Percentiles rank a stretch among this genome's conserved stretches.
Conservation (phyloP, 176 grass and related monocot species). For the Coix lacrymajobi region DNA sequence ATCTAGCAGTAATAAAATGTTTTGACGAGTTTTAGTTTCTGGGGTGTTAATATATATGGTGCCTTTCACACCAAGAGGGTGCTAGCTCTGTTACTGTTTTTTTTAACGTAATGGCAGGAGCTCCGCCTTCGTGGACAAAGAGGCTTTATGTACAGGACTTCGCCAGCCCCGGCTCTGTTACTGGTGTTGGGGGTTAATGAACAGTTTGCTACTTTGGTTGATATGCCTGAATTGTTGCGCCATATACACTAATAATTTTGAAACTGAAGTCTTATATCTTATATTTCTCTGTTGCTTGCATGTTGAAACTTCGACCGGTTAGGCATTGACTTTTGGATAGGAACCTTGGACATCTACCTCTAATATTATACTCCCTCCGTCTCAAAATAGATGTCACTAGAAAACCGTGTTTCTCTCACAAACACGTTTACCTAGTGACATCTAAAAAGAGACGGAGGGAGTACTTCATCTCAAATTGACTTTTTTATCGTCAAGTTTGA, state of each 20-base stretch:
- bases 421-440: too few relatives aligned
- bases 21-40: conserved; percentile 5
- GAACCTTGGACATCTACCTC: conserved; percentile 22
- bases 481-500: too few relatives aligned
- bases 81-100: neutral
- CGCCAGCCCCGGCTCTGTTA: too few relatives aligned
- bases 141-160: too few relatives aligned
- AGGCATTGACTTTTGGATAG: conserved; percentile 19
- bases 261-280: conserved; percentile 2
- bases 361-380: too few relatives aligned
- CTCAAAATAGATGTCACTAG: too few relatives aligned
- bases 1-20: neutral
- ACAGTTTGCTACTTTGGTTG: neutral
- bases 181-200: neutral
- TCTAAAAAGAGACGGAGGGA: too few relatives aligned
- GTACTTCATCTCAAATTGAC: too few relatives aligned
- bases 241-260: neutral
- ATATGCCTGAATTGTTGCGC: conserved; percentile 12
- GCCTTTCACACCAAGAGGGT: neutral
- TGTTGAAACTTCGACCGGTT: conserved; percentile 22
- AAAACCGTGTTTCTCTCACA: too few relatives aligned
- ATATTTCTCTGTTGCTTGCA: neutral
- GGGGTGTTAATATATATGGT: too few relatives aligned
- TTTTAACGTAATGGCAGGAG: too few relatives aligned
- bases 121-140: too few relatives aligned